These are phyloP conservation scores for Eucalyptus urophylla DNA, from an alignment of 345 rosid genomes.

Conservation along the genomic window DNA sequence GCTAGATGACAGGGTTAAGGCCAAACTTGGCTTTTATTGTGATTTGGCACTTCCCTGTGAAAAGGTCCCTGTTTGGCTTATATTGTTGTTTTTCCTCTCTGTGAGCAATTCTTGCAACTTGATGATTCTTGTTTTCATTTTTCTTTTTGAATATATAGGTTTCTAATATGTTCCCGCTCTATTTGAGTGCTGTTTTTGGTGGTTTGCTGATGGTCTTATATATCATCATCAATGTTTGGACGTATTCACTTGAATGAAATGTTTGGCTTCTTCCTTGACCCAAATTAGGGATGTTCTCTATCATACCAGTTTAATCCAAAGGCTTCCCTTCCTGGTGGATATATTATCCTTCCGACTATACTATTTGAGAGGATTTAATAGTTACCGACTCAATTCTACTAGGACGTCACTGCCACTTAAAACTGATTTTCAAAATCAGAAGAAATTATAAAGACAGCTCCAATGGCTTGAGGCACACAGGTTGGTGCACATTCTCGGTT, in stretches of 20 bases:
- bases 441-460: not conserved
- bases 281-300: not conserved
- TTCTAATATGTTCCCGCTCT: not conserved
- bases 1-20: not conserved
- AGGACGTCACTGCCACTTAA: not conserved
- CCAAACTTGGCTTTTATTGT: not conserved
- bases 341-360: not conserved
- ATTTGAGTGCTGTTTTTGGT: not conserved
- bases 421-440: not conserved
- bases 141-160: not conserved
- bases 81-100: not conserved
- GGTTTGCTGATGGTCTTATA: not conserved
- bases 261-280: not conserved
- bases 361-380: not conserved
- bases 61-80: not conserved
- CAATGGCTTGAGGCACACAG: not conserved
- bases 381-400: not conserved
- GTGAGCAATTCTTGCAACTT: not conserved
- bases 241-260: not conserved
- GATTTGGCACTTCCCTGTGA: not conserved
- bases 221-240: not conserved
- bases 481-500: not conserved
- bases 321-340: not conserved
- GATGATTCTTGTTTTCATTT: not conserved
- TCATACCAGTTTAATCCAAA: not conserved